Conservation (phyloP, 192 early-diverging fungal genomes). For the Physocladia obscura region DNA sequence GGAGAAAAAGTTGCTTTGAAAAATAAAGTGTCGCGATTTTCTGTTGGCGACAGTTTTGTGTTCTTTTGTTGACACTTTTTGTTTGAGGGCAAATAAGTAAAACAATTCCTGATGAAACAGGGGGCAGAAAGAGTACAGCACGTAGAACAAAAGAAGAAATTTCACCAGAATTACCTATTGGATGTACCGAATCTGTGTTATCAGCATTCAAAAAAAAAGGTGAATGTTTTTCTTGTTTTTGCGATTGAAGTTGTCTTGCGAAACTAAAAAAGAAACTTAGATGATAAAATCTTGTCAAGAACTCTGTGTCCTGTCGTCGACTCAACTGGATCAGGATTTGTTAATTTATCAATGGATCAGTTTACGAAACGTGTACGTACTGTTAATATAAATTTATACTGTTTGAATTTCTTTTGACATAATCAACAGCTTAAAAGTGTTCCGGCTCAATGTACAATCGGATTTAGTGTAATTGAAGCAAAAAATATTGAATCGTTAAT, state of each 20-base stretch:
- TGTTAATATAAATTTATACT: background rate
- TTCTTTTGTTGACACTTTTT: background rate
- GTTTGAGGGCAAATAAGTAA: too few species aligned
- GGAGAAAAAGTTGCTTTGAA: background rate
- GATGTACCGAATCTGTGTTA: constrained; percentile 18
- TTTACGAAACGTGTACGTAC: constrained; percentile 5
- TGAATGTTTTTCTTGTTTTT: background rate
- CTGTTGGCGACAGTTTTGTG: too few species aligned
- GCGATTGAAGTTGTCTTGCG: background rate
- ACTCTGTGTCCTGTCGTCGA: constrained; percentile 20
- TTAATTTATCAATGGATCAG: constrained; percentile 20
- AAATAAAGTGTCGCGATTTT: too few species aligned
- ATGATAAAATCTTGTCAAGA: constrained; percentile 23
- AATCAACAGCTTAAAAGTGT: constrained; percentile 19
- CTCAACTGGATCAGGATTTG: constrained; percentile 15
- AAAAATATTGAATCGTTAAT: constrained; percentile 31
- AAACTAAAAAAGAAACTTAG: background rate
- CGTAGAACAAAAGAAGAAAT: background rate
- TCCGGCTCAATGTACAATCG: constrained; percentile 39
- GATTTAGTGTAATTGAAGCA: constrained; percentile 45
- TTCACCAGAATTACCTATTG: background rate
- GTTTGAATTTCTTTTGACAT: background rate
- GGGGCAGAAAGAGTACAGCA: background rate
- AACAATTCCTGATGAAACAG: too few species aligned
- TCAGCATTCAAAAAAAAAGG: constrained; percentile 21